These are phyloP conservation scores for Phytopythium vexans DNA, from an alignment of 352 stramenopile species.

Conservation along the genomic window DNA sequence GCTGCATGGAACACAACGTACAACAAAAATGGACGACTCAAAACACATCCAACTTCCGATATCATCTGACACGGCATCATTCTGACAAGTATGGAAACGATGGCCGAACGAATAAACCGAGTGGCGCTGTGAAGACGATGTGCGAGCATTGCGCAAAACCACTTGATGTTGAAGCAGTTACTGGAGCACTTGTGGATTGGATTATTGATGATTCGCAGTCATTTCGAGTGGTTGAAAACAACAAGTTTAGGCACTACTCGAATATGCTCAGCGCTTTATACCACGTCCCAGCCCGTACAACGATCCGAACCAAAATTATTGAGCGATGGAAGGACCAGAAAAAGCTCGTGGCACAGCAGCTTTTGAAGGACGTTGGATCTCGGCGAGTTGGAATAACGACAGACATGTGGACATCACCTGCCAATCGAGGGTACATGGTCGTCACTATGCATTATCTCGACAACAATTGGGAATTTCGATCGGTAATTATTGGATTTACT, in stretches of 20 bases:
- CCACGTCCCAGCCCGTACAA: constrained; percentile 2
- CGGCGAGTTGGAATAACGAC: constrained; percentile 10
- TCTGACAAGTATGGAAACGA: no score
- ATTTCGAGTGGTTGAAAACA: constrained; percentile 9
- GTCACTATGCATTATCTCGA: constrained; percentile 19
- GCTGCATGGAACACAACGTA: no score
- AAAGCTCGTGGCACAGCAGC: not conserved
- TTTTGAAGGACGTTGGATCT: constrained; percentile 5
- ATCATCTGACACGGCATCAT: no score
- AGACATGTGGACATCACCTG: constrained; percentile 17
- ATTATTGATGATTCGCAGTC: constrained; percentile 4
- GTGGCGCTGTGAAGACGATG: no score
- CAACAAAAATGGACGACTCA: no score
- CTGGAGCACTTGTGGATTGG: not conserved
- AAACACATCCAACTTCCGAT: no score
- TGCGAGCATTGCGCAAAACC: no score
- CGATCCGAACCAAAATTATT: constrained; percentile 5
- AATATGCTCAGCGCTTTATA: constrained; percentile 1
- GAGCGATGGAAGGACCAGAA: constrained; percentile 7
- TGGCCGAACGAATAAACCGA: no score
- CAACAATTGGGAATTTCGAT: constrained; percentile 1
- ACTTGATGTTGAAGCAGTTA: no score
- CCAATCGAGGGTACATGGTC: constrained; percentile 14
- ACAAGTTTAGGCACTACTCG: constrained; percentile 7
- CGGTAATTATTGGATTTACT: constrained; percentile 13